Evolutionary conservation across 495 filamentous ascomycete genomes (phyloP).

Genomic region (Apodospora peruviana): DNA sequence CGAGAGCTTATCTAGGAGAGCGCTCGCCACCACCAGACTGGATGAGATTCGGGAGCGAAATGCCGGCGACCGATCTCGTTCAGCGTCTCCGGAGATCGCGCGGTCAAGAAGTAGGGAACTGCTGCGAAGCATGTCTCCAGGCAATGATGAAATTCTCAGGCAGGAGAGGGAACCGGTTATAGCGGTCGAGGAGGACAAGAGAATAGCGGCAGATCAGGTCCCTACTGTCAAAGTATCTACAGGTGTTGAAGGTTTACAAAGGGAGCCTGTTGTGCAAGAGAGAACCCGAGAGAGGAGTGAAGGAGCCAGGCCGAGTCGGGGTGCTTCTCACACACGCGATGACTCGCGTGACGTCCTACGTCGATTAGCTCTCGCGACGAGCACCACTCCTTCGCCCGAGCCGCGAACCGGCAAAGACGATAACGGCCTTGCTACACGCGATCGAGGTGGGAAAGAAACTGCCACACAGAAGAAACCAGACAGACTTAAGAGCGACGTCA

Average conservation of each 20-base stretch:
- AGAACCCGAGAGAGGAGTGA: not conserved
- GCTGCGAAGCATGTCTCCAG: conserved; percentile 11
- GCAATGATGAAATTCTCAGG: conserved; percentile 28
- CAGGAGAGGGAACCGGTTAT: conserved; percentile 10
- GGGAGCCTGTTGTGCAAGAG: not conserved
- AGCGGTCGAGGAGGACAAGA: not conserved
- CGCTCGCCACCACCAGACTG: conserved; percentile 52
- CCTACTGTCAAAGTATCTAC: not conserved
- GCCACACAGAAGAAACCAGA: conserved; percentile 10
- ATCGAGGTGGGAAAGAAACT: conserved; percentile 1
- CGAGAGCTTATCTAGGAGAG: conserved; percentile 50
- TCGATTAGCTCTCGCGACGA: conserved; percentile 57
- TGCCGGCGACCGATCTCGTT: conserved; percentile 34
- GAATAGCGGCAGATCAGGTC: not conserved
- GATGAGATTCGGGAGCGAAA: conserved; percentile 53
- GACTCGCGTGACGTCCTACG: conserved; percentile 65
- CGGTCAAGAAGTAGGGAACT: conserved; percentile 17
- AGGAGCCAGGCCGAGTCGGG: conserved; percentile 4
- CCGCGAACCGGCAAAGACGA: conserved; percentile 10
- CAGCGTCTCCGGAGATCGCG: conserved; percentile 28
- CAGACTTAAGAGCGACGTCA: conserved; percentile 22
- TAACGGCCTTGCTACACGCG: not conserved
- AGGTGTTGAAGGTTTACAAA: too few relatives aligned
- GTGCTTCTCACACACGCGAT: conserved; percentile 20
- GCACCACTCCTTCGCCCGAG: conserved; percentile 39